Evolutionary conservation across 78 protist species (phyloP), one percentile per base, ranked within the genome.

Genomic region (Dictyostelium brefeldianum): DNA sequence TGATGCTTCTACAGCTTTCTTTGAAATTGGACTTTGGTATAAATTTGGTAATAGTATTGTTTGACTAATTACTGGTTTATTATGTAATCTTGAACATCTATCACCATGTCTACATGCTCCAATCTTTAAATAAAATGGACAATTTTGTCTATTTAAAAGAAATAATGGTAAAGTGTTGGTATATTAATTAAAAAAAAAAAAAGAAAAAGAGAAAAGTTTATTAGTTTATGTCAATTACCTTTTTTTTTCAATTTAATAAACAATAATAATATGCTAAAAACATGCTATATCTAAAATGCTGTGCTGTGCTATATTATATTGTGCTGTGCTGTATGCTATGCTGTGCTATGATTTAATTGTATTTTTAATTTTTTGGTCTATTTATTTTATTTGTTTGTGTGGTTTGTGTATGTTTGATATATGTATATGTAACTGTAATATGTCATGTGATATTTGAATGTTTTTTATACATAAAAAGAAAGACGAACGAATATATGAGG

Each of bases 91-190:
- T 8, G 98, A 85, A 90, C 99, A 99, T 25, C 98, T 89, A 48
- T 98, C 99, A 15, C 99, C 99, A 87, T 99, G 99, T 22, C 99
- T 97, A 95, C 99, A 99, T 27, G 99, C 99, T 47, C 99, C 99
- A 27, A 98, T 98, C 89, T 99, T 98, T 92, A 74, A 97, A 97
- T 98, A 99, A 96, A 99, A 99, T 14, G 99, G 98, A 51, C 99
- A 99, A 87, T 98, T 97, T 65, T 96, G 98, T 92, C 97, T 96
- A 56, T 54, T 25, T 25, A 10, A 20, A 20, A 36, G 11, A 36
- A 78, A 36, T 41, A 11, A 9, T n/a, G n/a, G n/a, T n/a, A 71
- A 43, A 15, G 27, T 9, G 36, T 36, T 36, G 43, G 43, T 46
- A n/a, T 9, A 43, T 71, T 71, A 43, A 43, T 41, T 41, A 36